phyloP scores from a whole-genome alignment of 139 green algal genomes.

The Nannochloris sp. region DNA sequence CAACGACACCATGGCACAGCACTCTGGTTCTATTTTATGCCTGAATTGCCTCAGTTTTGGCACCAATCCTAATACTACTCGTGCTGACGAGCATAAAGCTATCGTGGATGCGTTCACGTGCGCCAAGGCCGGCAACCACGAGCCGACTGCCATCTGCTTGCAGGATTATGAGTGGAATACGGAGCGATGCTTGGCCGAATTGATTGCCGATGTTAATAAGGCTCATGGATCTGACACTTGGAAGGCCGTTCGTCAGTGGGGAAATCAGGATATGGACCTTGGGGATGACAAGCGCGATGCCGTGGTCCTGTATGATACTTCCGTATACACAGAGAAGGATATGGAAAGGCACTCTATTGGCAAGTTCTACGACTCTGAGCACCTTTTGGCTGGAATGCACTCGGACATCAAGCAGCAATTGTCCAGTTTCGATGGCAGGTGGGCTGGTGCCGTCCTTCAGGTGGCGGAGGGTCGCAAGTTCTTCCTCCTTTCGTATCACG shows the following conservation, averaged over 20 bases:
- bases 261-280: background rate
- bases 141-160: constrained; percentile 4
- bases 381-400: constrained; percentile 14
- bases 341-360: constrained; percentile 5
- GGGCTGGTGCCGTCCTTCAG: constrained; percentile 2
- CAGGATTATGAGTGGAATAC: constrained; percentile 7
- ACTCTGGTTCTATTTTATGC: constrained; percentile 7
- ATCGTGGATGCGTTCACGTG: constrained; percentile 10
- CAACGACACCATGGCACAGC: background rate
- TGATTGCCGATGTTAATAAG: background rate
- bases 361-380: constrained; percentile 1
- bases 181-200: background rate
- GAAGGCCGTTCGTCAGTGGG: constrained; percentile 9
- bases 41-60: constrained; percentile 11
- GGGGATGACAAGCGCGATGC: constrained; percentile 4
- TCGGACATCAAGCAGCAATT: constrained; percentile 11
- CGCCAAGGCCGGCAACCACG: background rate
- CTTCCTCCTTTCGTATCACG: constrained; percentile 7
- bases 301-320: constrained; percentile 6
- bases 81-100: constrained; percentile 7
- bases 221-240: background rate
- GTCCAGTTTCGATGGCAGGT: background rate
- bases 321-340: constrained; percentile 4
- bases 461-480: constrained; percentile 3
- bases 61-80: constrained; percentile 3